Evolutionary conservation across 345 rosid genomes (phyloP), one percentile per base, ranked within the genome.

Genomic region (Xanthoceras sorbifolium): DNA sequence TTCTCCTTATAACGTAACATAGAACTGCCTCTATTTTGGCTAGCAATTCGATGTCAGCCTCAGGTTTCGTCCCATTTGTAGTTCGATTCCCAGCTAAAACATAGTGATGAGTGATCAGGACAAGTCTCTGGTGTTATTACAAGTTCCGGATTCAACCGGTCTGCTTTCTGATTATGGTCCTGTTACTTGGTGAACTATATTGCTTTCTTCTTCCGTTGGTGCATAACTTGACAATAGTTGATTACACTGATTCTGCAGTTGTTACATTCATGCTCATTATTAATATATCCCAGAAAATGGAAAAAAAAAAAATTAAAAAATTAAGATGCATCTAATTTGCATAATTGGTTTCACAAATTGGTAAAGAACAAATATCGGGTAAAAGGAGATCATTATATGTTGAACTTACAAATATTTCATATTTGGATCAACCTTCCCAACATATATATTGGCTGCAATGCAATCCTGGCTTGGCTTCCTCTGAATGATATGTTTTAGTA

Each of bases 1-100:
- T 85, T 85, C 80, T 82, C 87, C 84, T 32, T 78, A 50, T 78
- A 81, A 14, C 84, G 84, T 25, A 74, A 20, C 80, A 84, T 80
- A 42, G 84, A 82, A 36, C 75, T 78, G 64, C 80, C 78, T 76
- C 86, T 78, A 69, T 84, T 81, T 66, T 62, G 72, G 86, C 78
- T 22, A 78, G 42, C 50, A 76, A 10, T 50, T 76, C 77, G 50
- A 10, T 12, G 46, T 78, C 82, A 20, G 34, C 23, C 52, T 67
- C 69, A 7, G 50, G 11, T 67, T 23, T 75, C 18, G 31, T 20
- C 54, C 9, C 54, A 5, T 18, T 44, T 40, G 4, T 42, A 22
- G 69, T 36, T 28, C 22, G 59, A 68, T 46, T 9, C 59, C 59
- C 18, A 5, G 44, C 20, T 18, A 9, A 63, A 67, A 12, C 2